Evolutionary conservation across 495 filamentous ascomycete genomes (phyloP), one percentile per base, ranked within the genome.

Genomic region (Cercophora sp.): DNA sequence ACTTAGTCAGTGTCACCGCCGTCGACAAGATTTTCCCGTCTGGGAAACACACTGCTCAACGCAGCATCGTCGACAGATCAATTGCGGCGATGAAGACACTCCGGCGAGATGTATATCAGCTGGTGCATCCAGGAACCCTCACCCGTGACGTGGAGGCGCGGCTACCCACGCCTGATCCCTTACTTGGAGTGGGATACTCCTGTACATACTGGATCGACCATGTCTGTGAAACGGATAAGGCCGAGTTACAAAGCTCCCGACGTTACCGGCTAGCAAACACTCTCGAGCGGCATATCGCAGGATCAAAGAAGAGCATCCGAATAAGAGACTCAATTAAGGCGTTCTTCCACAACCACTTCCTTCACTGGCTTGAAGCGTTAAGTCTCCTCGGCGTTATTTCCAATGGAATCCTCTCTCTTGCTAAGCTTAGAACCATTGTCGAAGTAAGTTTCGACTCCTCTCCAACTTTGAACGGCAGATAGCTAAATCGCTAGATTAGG

Each of bases 121-220:
- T 66, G 18, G 4, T 8, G 5, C 4, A 15, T 11, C 52, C 48
- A 5, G 63, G 63, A 11, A 24, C 25, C 8, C 37, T 6, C 2
- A 48, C 62, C 20, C 27, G 52, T 19, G n/a, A n/a, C n/a, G n/a
- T n/a, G n/a, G 22, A 60, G 4, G 47, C 61, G 24, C 24, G 42
- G 13, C 13, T 8, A 13, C 62, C 60, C 4, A 11, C 52, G 27
- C 60, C 53, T 13, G 71, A 70, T 55, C 68, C 69, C 15, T 48
- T 70, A 29, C 59, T 45, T 8, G 27, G 48, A 18, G 26, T 64
- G 34, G 59, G 55, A 29, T 76, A 76, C 47, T 57, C 69, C 3
- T 72, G 65, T 41, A 26, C 69, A 27, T 69, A 65, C 48, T 76
- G 68, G 72, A 52, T 67, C 47, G 56, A 70, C 26, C 72, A 74